Conservation (phyloP, 176 grass and related monocot genomes). For the Cymbopogon citratus region DNA sequence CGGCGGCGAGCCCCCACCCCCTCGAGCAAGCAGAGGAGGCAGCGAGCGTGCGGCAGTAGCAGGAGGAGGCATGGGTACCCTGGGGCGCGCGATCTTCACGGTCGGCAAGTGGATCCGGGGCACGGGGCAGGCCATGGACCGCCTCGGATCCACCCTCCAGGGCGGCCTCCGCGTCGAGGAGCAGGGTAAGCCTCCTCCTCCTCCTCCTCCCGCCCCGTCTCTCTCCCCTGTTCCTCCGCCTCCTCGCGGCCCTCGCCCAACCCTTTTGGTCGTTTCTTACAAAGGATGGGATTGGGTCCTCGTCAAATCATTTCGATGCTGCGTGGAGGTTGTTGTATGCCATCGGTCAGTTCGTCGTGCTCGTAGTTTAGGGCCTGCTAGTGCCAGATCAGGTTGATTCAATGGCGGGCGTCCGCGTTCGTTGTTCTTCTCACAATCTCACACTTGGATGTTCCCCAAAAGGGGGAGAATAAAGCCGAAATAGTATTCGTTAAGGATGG, state of each 20-base stretch:
- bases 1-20: slow-evolving; percentile 18
- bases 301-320: neutral
- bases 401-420: neutral
- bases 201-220: neutral
- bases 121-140: slow-evolving; percentile 88
- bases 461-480: neutral
- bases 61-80: slow-evolving; percentile 52
- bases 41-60: neutral
- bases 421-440: neutral
- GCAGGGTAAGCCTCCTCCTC: slow-evolving; percentile 42
- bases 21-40: neutral
- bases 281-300: slow-evolving; percentile 15
- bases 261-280: neutral
- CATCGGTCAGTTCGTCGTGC: neutral
- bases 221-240: neutral
- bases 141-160: slow-evolving; percentile 78
- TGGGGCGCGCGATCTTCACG: slow-evolving; percentile 84
- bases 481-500: neutral
- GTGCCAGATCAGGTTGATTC: slow-evolving; percentile 1
- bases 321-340: neutral
- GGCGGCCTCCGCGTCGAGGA: slow-evolving; percentile 71
- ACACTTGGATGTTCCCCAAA: neutral
- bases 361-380: neutral
- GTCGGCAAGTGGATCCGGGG: slow-evolving; percentile 97
- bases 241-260: neutral